A percentile compares a stretch with the other conserved stretches of the same genome.
Evolutionary conservation across 257 asterid genomes (phyloP).

Genomic region (Anisodus acutangulus): DNA sequence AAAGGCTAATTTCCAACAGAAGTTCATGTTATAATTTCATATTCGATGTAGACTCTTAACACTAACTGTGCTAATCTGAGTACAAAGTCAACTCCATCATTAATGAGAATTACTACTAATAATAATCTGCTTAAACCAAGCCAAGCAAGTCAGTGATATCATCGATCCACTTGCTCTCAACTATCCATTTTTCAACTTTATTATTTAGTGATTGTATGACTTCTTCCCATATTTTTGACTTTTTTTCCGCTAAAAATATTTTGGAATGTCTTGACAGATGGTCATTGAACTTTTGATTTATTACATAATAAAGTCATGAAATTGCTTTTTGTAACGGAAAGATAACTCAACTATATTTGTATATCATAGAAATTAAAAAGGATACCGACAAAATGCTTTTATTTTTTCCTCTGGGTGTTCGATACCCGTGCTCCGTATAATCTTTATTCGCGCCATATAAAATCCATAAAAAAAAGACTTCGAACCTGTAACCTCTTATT

Average conservation of each 20-base stretch:
- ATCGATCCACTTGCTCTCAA: not conserved
- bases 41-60: too few species aligned
- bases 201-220: not conserved
- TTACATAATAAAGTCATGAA: not conserved
- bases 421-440: too few species aligned
- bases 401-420: too few species aligned
- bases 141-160: constrained; percentile 7
- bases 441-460: too few species aligned
- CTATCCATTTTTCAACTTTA: constrained; percentile 11
- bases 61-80: not conserved
- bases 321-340: not conserved
- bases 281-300: not conserved
- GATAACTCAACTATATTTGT: not conserved
- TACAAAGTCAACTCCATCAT: not conserved
- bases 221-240: not conserved
- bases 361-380: not conserved
- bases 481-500: too few species aligned
- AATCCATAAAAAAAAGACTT: too few species aligned
- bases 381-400: not conserved
- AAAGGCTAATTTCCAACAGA: too few species aligned
- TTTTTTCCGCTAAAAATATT: not conserved
- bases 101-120: not conserved
- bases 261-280: not conserved
- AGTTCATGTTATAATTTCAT: too few species aligned
- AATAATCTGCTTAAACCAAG: not conserved